Evolutionary conservation across 192 early-diverging fungal genomes (phyloP), one percentile per base, ranked within the genome.

Genomic region (Entomortierella chlamydospora): DNA sequence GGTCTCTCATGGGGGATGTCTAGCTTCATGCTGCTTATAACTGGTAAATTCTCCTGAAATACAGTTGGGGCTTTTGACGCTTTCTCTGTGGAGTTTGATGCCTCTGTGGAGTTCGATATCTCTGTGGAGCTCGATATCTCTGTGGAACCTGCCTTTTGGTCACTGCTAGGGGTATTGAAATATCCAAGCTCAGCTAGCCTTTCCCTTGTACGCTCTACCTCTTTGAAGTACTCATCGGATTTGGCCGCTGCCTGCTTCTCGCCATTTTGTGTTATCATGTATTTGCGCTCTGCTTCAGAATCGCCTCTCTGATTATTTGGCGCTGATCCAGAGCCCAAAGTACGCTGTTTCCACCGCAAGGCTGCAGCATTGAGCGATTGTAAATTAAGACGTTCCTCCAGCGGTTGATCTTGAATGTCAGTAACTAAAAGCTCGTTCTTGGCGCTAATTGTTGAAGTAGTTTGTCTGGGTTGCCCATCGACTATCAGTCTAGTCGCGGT

Each of bases 311-410:
- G 18, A 54, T 25, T 25, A 8, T 20, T 13, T 26, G 31, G 10
- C 20, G 10, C 11, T 13, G 55, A 57, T 28, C n/a, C 37, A 28
- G 18, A 9, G 25, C 43, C 59, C 2, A 66, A 17, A 22, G 52
- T 61, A 18, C 64, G 57, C 11, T 67, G 29, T 17, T 60, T 67
- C 51, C 63, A 43, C 22, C 51, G 61, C 58, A 65, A 55, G 11
- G 56, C 71, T 1, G 49, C 62, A n/a, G 29, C 34, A 49, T 51
- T 72, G 15, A 67, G 71, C 2, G 62, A 73, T n/a, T 30, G 33
- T 15, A 64, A 12, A 42, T 74, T 74, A 5, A 61, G 58, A 4
- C 43, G 63, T 26, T 67, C 58, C 31, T 56, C 58, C 2, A 45
- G 52, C 8, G 64, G 41, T 30, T n/a, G 10, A 15, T 55, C 45